phyloP scores from a whole-genome alignment of 805 yeast species.

The Candida sakaeoensis region DNA sequence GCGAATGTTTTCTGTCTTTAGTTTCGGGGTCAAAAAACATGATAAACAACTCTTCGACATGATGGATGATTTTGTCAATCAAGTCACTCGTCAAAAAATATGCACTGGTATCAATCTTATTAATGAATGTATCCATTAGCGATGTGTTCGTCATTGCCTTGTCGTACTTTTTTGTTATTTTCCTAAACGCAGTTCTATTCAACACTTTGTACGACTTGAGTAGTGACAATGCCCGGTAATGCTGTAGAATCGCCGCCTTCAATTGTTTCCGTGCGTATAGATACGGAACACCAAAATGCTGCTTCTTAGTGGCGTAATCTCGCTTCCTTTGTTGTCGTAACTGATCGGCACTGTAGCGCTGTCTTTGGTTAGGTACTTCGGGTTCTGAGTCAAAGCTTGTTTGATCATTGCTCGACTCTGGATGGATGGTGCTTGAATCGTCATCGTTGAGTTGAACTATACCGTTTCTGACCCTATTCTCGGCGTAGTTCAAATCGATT shows the following conservation, averaged over 20 bases:
- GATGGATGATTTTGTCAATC: slow-evolving; percentile 57
- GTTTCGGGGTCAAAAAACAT: slow-evolving; percentile 54
- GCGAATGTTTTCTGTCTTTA: slow-evolving; percentile 58
- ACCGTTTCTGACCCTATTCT: slow-evolving; percentile 39
- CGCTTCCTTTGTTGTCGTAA: slow-evolving; percentile 26
- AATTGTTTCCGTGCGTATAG: slow-evolving; percentile 63
- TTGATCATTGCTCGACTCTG: slow-evolving; percentile 9
- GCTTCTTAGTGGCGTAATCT: slow-evolving; percentile 44
- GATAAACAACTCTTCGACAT: slow-evolving; percentile 67
- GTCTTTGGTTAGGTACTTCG: slow-evolving; percentile 5
- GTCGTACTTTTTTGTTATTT: slow-evolving; percentile 87
- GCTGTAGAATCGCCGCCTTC: slow-evolving; percentile 66
- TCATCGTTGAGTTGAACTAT: slow-evolving; percentile 6
- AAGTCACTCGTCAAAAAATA: slow-evolving; percentile 61
- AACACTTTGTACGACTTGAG: slow-evolving; percentile 66
- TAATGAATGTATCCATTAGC: slow-evolving; percentile 48
- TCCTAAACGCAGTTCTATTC: slow-evolving; percentile 85
- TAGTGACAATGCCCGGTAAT: slow-evolving; percentile 68
- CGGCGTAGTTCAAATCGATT: slow-evolving; percentile 30
- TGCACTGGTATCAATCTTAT: slow-evolving; percentile 47
- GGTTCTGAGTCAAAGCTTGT: slow-evolving; percentile 14
- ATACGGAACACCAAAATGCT: slow-evolving; percentile 49
- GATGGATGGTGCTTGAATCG: slow-evolving; percentile 2
- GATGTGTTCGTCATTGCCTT: slow-evolving; percentile 50
- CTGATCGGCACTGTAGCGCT: slow-evolving; percentile 16